A percentile compares a stretch with the other conserved stretches of the same genome.
These are phyloP conservation scores for Skeletonema marinoi DNA, from an alignment of 108 stramenopile genomes.

Conservation along the genomic window DNA sequence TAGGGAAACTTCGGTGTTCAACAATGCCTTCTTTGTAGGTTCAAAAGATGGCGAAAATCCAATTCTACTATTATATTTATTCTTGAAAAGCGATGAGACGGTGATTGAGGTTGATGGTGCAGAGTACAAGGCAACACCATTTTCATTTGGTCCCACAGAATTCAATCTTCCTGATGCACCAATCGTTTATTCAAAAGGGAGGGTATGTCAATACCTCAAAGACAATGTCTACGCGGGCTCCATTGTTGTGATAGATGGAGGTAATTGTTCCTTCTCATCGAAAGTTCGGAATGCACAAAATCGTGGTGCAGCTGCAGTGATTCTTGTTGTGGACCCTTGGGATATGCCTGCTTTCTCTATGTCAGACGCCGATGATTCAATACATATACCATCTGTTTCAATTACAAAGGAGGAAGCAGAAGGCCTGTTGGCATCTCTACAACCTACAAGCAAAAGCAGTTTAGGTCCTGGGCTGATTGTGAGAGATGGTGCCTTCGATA, in stretches of 20 bases:
- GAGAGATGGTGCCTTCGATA: not conserved
- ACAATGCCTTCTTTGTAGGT: not conserved
- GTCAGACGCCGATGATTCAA: not conserved
- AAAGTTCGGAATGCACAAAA: not conserved
- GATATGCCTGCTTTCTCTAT: not conserved
- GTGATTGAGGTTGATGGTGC: not conserved
- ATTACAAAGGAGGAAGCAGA: not conserved
- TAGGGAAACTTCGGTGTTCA: not conserved
- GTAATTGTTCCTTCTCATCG: not conserved
- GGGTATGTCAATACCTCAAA: not conserved
- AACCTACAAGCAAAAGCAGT: not conserved
- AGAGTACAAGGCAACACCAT: not conserved
- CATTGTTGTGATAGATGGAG: not conserved
- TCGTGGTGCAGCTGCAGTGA: not conserved
- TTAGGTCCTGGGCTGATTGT: not conserved
- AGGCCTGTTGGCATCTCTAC: not conserved
- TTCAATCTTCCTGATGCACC: not conserved
- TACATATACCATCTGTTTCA: not conserved
- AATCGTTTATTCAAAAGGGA: not conserved
- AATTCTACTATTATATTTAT: not conserved
- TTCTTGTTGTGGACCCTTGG: not conserved
- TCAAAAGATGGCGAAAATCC: not conserved
- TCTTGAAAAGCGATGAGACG: not conserved
- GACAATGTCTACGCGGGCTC: not conserved
- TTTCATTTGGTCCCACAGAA: not conserved